A percentile compares a stretch with the other conserved stretches of the same genome.
phyloP scores from a whole-genome alignment of 352 stramenopile genomes.

The Phytophthora crassamura region DNA sequence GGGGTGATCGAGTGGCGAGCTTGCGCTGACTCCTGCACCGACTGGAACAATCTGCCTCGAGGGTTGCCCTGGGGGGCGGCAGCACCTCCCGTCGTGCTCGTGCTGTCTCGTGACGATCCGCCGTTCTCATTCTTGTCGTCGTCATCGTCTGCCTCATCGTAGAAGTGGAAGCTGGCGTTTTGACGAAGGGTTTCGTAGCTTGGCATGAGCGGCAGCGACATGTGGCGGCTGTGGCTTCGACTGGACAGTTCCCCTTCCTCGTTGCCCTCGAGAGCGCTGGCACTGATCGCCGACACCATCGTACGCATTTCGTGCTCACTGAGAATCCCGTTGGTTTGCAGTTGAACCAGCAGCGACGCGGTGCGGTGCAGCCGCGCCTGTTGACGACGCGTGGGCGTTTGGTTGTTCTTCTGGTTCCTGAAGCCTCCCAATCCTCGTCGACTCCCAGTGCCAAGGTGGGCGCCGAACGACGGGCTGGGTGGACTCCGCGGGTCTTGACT shows the following conservation, averaged over 20 bases:
- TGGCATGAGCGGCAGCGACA: constrained; percentile 64
- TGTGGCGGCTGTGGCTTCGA: constrained; percentile 44
- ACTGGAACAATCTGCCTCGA: constrained; percentile 27
- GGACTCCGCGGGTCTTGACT: constrained; percentile 43
- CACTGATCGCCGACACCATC: constrained; percentile 40
- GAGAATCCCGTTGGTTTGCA: constrained; percentile 22
- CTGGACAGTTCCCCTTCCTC: constrained; percentile 13
- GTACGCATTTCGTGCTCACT: constrained; percentile 36
- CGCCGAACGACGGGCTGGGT: constrained; percentile 40
- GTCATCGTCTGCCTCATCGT: constrained; percentile 28
- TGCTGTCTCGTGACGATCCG: constrained; percentile 30
- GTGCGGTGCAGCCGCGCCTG: constrained; percentile 22
- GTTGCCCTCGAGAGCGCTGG: constrained; percentile 4
- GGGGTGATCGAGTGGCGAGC: constrained; percentile 22
- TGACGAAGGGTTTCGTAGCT: constrained; percentile 51
- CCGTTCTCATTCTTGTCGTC: constrained; percentile 22
- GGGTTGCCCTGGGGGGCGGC: constrained; percentile 8
- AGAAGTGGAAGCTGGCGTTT: constrained; percentile 24
- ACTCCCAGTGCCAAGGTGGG: constrained; percentile 14
- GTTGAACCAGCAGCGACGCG: constrained; percentile 22
- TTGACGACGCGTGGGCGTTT: background rate
- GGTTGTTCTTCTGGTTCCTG: constrained; percentile 11
- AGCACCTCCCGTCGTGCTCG: constrained; percentile 19
- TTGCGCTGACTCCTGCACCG: constrained; percentile 16
- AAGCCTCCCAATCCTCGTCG: constrained; percentile 15